Conservation (phyloP, 768 basidiomycete species). For the Chalciporus sphaerocephalus region DNA sequence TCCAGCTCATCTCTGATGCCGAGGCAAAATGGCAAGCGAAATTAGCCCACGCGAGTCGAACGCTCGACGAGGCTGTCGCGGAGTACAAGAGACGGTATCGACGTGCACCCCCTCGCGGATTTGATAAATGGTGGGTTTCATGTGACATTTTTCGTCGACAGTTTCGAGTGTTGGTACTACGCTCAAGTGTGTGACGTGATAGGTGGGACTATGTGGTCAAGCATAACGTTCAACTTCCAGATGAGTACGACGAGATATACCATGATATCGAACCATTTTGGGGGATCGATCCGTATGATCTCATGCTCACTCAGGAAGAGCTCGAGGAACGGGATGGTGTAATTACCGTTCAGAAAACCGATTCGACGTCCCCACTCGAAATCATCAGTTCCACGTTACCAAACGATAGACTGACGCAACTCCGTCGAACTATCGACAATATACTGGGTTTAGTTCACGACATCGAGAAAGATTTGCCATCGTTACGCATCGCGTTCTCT, state of each 20-base stretch:
- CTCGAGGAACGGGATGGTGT: constrained; percentile 14
- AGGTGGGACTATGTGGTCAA: constrained; percentile 43
- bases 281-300: constrained; percentile 31
- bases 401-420: not conserved
- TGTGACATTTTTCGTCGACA: too few species aligned
- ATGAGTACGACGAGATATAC: constrained; percentile 46
- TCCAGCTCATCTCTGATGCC: constrained; percentile 37
- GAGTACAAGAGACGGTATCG: constrained; percentile 37
- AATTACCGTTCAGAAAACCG: constrained; percentile 26
- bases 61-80: constrained; percentile 34
- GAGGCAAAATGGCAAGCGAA: constrained; percentile 36
- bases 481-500: constrained; percentile 29
- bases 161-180: not conserved
- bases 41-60: constrained; percentile 32
- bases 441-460: constrained; percentile 25
- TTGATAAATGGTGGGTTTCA: constrained; percentile 38
- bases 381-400: constrained; percentile 15
- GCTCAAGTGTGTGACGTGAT: not conserved
- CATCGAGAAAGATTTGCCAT: constrained; percentile 29
- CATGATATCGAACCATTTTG: constrained; percentile 35
- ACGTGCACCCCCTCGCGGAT: constrained; percentile 37
- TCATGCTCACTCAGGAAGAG: constrained; percentile 18
- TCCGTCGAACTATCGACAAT: constrained; percentile 3
- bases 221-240: constrained; percentile 38
- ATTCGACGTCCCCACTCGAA: constrained; percentile 3